phyloP scores from a whole-genome alignment of 257 asterid genomes.

The Leonotis leonurus region DNA sequence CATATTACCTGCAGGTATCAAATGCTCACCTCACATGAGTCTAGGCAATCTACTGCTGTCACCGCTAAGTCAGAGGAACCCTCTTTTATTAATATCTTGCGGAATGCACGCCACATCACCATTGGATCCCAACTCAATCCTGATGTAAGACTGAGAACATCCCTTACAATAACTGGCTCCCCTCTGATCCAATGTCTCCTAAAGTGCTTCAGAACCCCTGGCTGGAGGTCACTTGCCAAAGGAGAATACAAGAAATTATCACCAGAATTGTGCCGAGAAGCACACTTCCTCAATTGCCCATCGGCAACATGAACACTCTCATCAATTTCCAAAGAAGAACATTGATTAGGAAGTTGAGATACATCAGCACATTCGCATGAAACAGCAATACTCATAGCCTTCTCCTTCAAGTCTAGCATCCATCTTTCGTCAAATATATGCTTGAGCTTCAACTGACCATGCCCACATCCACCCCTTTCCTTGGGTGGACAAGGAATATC shows the following conservation, averaged over 20 bases:
- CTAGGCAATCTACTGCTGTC: slow-evolving; percentile 60
- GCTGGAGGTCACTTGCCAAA: slow-evolving; percentile 32
- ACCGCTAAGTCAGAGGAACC: slow-evolving; percentile 40
- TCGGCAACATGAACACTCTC: slow-evolving; percentile 2
- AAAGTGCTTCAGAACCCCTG: slow-evolving; percentile 45
- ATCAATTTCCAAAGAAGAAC: slow-evolving; percentile 26
- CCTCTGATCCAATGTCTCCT: slow-evolving; percentile 57
- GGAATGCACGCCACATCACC: slow-evolving; percentile 80
- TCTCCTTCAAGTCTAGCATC: slow-evolving; percentile 28
- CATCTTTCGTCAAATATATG: slow-evolving; percentile 32
- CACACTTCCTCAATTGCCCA: slow-evolving; percentile 26
- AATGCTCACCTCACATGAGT: slow-evolving; percentile 50
- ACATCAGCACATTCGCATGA: slow-evolving; percentile 2
- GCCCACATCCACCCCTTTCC: slow-evolving; percentile 52
- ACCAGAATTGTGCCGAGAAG: slow-evolving; percentile 27
- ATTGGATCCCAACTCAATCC: slow-evolving; percentile 76
- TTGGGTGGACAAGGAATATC: slow-evolving; percentile 51
- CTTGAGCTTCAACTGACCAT: slow-evolving; percentile 32
- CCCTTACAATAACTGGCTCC: slow-evolving; percentile 48
- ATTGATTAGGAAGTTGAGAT: slow-evolving; percentile 13
- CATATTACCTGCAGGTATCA: neutral
- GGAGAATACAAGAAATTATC: slow-evolving; percentile 55
- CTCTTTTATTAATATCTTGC: slow-evolving; percentile 20
- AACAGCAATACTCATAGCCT: slow-evolving; percentile 22
- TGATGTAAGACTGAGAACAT: slow-evolving; percentile 34